Base-by-base conservation (phyloP, 441 rosid genomes). In the Croton laevigatus region DNA sequence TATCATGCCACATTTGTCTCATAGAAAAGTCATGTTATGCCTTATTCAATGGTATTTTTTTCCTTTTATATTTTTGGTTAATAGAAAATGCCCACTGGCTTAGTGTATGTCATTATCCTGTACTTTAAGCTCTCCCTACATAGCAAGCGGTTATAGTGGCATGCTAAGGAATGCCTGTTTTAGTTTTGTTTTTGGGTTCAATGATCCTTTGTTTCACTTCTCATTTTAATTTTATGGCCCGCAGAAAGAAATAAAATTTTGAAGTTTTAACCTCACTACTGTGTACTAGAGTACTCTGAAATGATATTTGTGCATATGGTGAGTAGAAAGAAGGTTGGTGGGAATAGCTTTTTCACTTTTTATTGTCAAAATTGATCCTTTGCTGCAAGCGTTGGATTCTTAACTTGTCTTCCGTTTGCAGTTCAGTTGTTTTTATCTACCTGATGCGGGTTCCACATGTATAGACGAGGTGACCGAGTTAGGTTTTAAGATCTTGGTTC, bases 1-100 rank as follows among this genome's bases (percentile, higher is more conserved):
- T 87, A 83, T 69, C 75, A 83, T 82, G 84, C 66, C 73, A 72
- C 74, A 65, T 71, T 75, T 80, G 78, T 82, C 77, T 74, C 81
- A 80, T 84, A 85, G 83, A 78, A 71, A 84, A 81, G 70, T 67
- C 49, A 82, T 74, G 79, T 71, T 59, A 77, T 62, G 74, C 73
- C 77, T 65, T 70, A 54, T 51, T 76, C 73, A 64, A 55, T 78
- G 49, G 27, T 46, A 54, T 40, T 9, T 51, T n/a, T 23, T 72
- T 73, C 65, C 45, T 4, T 65, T n/a, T n/a, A n/a, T n/a, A n/a
- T n/a, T 51, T 64, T 27, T 27, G 32, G 59, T 62, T 76, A 42
- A 75, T 75, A 81, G 81, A 77, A 40, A 71, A 80, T 78, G 73
- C 45, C 79, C 71, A 59, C 37, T 16, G 63, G 68, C 68, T 68